These are phyloP conservation scores for Apium graveolens DNA, from an alignment of 129 eudicot genomes.

Conservation along the genomic window DNA sequence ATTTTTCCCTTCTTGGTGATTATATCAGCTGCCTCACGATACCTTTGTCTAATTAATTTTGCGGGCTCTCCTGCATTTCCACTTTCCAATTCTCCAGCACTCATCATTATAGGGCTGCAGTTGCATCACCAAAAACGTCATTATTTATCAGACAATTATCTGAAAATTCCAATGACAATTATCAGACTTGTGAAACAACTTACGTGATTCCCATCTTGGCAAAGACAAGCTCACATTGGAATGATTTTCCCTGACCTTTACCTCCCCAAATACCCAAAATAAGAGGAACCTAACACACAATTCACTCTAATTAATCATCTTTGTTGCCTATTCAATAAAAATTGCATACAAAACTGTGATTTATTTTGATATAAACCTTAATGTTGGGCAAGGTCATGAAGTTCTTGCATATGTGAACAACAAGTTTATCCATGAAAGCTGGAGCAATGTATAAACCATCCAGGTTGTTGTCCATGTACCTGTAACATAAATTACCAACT, in stretches of 20 bases:
- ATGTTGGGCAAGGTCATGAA: conserved; percentile 96
- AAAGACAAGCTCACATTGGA: conserved; percentile 95
- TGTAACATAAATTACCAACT: conserved; percentile 12
- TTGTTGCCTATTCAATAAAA: background rate
- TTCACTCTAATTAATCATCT: background rate
- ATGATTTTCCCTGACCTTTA: conserved; percentile 98
- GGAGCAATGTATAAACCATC: conserved; percentile 95
- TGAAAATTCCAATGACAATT: no score
- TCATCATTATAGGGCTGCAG: conserved; percentile 89
- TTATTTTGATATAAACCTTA: conserved; percentile 39
- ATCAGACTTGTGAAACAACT: no score
- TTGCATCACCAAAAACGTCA: background rate
- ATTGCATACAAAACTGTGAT: background rate
- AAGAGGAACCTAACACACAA: conserved; percentile 57
- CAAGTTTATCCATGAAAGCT: conserved; percentile 98
- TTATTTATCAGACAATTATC: background rate
- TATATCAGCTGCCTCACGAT: conserved; percentile 87
- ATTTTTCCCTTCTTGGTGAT: conserved; percentile 79
- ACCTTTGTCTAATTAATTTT: conserved; percentile 85
- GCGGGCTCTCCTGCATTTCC: conserved; percentile 99
- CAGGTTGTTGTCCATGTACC: conserved; percentile 82
- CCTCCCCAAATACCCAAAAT: conserved; percentile 99
- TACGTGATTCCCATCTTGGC: conserved; percentile 98
- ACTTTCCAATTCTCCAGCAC: conserved; percentile 97
- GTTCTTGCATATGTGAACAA: conserved; percentile 96